Base-by-base conservation (phyloP, 352 stramenopile genomes). In the Phytopythium vexans region DNA sequence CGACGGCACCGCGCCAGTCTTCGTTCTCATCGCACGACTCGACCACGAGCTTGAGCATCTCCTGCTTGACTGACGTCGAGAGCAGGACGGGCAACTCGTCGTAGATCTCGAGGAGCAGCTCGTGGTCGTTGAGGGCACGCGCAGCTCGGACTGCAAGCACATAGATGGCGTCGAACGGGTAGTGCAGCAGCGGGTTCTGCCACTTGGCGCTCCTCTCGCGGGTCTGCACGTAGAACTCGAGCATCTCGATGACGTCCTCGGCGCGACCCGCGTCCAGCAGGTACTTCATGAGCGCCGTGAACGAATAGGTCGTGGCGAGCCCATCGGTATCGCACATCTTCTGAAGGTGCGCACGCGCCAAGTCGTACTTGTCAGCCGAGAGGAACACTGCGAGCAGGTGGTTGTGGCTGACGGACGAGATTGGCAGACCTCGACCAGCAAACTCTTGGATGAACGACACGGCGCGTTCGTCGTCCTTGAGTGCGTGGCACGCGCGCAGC, bases 251-350 rank as follows among this genome's bases (percentile, higher is more conserved):
- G 34, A 73, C 77, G 43, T 91, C 67, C 0, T 59, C 53, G 34
- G 66, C 69, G 0, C 71, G 60, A 4, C 72, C 56, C 35, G 66
- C 58, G 41, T 72, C 64, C 12, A 72, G 43, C 54, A 80, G 54
- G 48, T 92, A 74, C 54, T 88, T 88, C 69, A 95, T 88, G 31
- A 93, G 45, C 7, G 66, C 48, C 38, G 82, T 90, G 58, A 92
- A 92, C 40, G 70, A 75, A 49, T 89, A 92, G 12, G 79, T 83
- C 7, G 82, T 90, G 32, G 58, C 69, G 12, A 86, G 46, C 0
- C 65, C 65, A 12, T 36, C 47, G 10, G 35, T 36, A 32, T 15
- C 7, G 14, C 71, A 57, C 48, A 45, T 40, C 34, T 79, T 62
- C 21, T 73, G 54, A 8, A 93, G 56, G 50, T 91, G 70, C 51